These are phyloP conservation scores for Amanita rimosa DNA, from an alignment of 768 basidiomycete species.

Conservation along the genomic window DNA sequence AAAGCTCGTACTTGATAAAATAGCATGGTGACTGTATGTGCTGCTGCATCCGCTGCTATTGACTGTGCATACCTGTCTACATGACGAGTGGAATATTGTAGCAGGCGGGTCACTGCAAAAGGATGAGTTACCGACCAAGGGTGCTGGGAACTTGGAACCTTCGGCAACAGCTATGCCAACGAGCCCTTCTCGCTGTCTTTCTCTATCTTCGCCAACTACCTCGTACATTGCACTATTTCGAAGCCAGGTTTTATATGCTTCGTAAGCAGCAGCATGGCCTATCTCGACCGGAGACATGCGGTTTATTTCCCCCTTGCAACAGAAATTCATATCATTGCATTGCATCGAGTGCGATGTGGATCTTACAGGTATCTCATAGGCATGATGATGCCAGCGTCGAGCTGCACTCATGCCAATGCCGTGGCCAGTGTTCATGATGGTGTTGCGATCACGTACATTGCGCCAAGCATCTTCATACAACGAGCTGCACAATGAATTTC, in stretches of 20 bases:
- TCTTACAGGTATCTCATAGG: slow-evolving; percentile 51
- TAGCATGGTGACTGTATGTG: slow-evolving; percentile 51
- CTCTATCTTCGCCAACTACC: slow-evolving; percentile 43
- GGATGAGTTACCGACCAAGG: background rate
- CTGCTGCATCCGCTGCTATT: slow-evolving; percentile 52
- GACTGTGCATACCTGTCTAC: slow-evolving; percentile 34
- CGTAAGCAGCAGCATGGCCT: slow-evolving; percentile 70
- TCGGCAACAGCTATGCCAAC: slow-evolving; percentile 63
- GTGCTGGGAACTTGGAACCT: slow-evolving; percentile 26
- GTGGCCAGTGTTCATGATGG: slow-evolving; percentile 18
- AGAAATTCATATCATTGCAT: slow-evolving; percentile 2
- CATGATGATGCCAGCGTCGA: slow-evolving; percentile 50
- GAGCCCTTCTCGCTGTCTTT: slow-evolving; percentile 54
- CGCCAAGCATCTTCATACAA: slow-evolving; percentile 44
- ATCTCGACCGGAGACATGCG: slow-evolving; percentile 48
- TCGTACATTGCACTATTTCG: slow-evolving; percentile 45
- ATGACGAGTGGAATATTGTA: slow-evolving; percentile 35
- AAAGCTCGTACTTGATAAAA: slow-evolving; percentile 33
- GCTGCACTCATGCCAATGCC: slow-evolving; percentile 54
- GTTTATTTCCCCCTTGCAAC: slow-evolving; percentile 35
- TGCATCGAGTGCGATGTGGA: background rate
- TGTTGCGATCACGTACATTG: slow-evolving; percentile 30
- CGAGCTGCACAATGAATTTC: slow-evolving; percentile 27
- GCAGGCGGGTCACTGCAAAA: slow-evolving; percentile 40
- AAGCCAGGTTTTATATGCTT: slow-evolving; percentile 61